Percentiles rank a stretch among this genome's conserved stretches.
Evolutionary conservation across 805 yeast species (phyloP).

Genomic region (Saccharomyces jurei): DNA sequence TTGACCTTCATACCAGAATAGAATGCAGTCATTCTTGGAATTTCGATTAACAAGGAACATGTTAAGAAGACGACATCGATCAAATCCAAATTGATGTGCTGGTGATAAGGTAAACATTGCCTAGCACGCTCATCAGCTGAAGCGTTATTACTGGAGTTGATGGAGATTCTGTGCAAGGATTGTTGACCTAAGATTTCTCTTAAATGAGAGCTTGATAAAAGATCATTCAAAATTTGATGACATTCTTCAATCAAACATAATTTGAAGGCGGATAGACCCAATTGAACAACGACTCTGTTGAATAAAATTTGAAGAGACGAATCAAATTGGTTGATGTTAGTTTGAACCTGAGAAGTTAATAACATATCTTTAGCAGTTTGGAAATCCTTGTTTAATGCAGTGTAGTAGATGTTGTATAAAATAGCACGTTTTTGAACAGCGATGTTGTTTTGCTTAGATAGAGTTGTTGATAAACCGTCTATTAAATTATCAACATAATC

Average conservation of each 20-base stretch:
- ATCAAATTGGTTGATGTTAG: conserved; percentile 76
- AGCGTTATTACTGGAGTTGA: conserved; percentile 32
- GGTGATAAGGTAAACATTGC: conserved; percentile 91
- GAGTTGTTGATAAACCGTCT: conserved; percentile 53
- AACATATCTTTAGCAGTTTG: conserved; percentile 81
- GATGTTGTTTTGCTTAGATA: conserved; percentile 59
- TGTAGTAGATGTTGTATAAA: conserved; percentile 79
- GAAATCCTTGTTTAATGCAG: conserved; percentile 81
- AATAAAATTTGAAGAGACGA: conserved; percentile 81
- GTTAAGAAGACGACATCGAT: conserved; percentile 92
- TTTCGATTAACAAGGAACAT: conserved; percentile 78
- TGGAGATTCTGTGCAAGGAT: conserved; percentile 55
- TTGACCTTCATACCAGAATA: conserved; percentile 53
- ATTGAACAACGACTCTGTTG: conserved; percentile 91
- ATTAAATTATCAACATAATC: conserved; percentile 49
- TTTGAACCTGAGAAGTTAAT: conserved; percentile 76
- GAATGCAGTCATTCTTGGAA: conserved; percentile 79
- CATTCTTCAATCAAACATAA: conserved; percentile 77
- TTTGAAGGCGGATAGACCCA: conserved; percentile 94
- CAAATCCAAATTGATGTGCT: conserved; percentile 93
- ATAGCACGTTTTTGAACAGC: conserved; percentile 75
- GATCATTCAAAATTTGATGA: conserved; percentile 79
- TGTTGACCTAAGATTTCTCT: conserved; percentile 95
- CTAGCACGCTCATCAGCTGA: conserved; percentile 35
- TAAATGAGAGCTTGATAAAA: conserved; percentile 75